Percentiles rank a stretch among this genome's conserved stretches.
Evolutionary conservation across 164 flowering plant genomes (phyloP).

Genomic region (Vitis riparia): DNA sequence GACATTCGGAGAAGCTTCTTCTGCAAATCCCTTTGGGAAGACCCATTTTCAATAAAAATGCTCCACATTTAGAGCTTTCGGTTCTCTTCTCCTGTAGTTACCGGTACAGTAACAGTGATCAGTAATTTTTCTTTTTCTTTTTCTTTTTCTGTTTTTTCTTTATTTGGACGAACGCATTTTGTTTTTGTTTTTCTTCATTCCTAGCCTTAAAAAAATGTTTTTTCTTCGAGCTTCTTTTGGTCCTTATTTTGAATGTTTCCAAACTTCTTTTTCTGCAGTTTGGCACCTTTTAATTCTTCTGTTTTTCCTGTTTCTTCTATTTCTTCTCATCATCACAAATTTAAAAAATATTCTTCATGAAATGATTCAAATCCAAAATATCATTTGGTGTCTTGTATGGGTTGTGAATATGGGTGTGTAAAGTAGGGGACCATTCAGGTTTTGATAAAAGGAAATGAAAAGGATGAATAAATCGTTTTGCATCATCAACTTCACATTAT

Average conservation of each 20-base stretch:
- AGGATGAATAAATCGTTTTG: no score
- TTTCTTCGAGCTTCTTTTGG: constrained; percentile 22
- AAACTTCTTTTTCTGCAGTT: not conserved
- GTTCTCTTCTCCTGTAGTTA: not conserved
- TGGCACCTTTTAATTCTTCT: not conserved
- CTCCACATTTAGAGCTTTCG: not conserved
- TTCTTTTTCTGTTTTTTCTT: not conserved
- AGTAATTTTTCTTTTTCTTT: not conserved
- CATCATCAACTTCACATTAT: no score
- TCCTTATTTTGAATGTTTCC: not conserved
- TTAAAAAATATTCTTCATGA: not conserved
- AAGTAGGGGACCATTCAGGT: no score
- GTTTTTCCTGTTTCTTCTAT: not conserved
- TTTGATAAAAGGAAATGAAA: no score
- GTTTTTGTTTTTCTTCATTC: not conserved
- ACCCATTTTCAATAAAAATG: not conserved
- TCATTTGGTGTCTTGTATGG: no score
- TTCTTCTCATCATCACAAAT: not conserved
- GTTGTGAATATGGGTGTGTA: not conserved
- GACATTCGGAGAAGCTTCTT: not conserved
- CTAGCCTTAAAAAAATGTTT: constrained; percentile 5
- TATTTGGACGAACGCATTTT: not conserved
- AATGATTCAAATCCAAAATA: not conserved
- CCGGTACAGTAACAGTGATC: not conserved
- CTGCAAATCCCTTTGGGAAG: not conserved